Conservation (phyloP, 2,329 filamentous ascomycete species). For the Aspergillus sp. region DNA sequence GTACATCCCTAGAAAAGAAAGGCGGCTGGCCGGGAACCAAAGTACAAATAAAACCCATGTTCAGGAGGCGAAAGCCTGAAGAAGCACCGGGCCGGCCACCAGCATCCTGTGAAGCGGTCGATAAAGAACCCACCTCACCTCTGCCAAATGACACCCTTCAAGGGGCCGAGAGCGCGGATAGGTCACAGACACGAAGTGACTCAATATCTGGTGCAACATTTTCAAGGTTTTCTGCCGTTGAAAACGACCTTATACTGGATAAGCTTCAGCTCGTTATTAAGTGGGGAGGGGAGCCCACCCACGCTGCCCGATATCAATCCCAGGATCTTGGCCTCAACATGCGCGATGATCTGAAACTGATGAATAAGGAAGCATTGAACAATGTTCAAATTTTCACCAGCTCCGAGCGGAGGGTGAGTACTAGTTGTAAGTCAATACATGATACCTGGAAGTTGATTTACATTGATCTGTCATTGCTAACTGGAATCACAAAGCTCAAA, state of each 20-base stretch:
- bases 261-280: constrained; percentile 98
- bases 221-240: constrained; percentile 88
- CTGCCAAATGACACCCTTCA: constrained; percentile 17
- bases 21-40: constrained; percentile 94
- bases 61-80: constrained; percentile 78
- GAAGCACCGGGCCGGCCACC: constrained; percentile 43
- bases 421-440: constrained; percentile 58
- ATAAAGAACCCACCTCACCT: constrained; percentile 25
- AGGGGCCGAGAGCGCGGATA: constrained; percentile 38
- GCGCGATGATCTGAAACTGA: constrained; percentile 87
- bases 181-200: constrained; percentile 67
- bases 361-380: constrained; percentile 88
- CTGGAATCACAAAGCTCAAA: constrained; percentile 63
- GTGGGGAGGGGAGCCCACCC: constrained; percentile 97
- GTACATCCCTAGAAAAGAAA: constrained; percentile 87
- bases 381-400: constrained; percentile 95
- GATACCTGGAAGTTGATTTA: not conserved
- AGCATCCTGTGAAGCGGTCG: constrained; percentile 12
- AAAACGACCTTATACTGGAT: constrained; percentile 89
- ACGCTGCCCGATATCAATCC: constrained; percentile 93
- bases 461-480: constrained; percentile 10
- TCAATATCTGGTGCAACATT: constrained; percentile 88
- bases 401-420: constrained; percentile 89
- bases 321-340: constrained; percentile 94
- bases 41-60: constrained; percentile 99